Conservation (phyloP, 2,329 filamentous ascomycete species). For the Ceratocystis lukuohia region DNA sequence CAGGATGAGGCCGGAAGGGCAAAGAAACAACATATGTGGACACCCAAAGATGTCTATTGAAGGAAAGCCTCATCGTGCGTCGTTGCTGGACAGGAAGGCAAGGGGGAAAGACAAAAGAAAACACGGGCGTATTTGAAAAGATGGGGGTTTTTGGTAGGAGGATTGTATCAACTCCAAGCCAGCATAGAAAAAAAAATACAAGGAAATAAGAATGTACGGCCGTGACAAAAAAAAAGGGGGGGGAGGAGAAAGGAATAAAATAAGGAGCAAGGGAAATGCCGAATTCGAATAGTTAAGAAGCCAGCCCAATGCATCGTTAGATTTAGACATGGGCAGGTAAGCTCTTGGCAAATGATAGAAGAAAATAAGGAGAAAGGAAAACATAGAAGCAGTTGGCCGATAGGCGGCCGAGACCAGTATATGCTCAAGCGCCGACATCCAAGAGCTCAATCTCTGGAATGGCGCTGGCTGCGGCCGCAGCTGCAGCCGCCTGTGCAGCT, state of each 20-base stretch:
- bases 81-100: not conserved
- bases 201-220: slow-evolving; percentile 4
- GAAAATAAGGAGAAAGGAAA: slow-evolving; percentile 8
- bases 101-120: not conserved
- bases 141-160: not conserved
- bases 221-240: slow-evolving; percentile 3
- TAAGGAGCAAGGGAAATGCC: not conserved
- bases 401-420: not conserved
- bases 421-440: slow-evolving; percentile 18
- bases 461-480: slow-evolving; percentile 10
- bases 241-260: slow-evolving; percentile 9
- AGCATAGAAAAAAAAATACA: slow-evolving; percentile 2
- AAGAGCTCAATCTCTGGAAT: slow-evolving; percentile 18
- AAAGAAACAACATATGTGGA: not conserved
- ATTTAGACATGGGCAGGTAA: not conserved
- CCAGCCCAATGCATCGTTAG: not conserved
- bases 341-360: not conserved
- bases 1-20: not conserved
- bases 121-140: not conserved
- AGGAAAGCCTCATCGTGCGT: not conserved
- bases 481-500: slow-evolving; percentile 14
- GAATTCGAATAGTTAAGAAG: not conserved
- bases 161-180: slow-evolving; percentile 1
- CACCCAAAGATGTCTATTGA: not conserved
- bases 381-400: not conserved